Conservation (phyloP, 192 early-diverging fungal species). For the Gaertneriomyces semiglobifer region DNA sequence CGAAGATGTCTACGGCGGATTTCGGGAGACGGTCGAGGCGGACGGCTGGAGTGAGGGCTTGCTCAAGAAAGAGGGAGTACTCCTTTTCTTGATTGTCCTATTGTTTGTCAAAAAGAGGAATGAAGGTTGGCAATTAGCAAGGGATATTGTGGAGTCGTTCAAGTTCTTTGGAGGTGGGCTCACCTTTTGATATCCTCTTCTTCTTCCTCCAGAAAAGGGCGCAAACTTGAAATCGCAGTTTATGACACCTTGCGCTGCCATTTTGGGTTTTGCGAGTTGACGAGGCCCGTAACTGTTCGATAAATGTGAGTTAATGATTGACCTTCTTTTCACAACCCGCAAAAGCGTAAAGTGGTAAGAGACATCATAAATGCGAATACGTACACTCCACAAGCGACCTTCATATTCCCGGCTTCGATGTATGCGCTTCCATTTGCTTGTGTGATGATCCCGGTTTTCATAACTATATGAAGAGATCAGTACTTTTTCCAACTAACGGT, state of each 20-base stretch:
- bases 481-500: neutral
- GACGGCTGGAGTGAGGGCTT: slow-evolving; percentile 69
- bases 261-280: slow-evolving; percentile 50
- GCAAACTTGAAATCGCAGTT: slow-evolving; percentile 77
- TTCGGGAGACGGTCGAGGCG: slow-evolving; percentile 71
- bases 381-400: slow-evolving; percentile 77
- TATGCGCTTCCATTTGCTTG: slow-evolving; percentile 77
- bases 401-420: slow-evolving; percentile 67
- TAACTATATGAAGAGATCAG: slow-evolving; percentile 34
- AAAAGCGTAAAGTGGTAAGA: neutral
- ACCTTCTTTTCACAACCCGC: neutral
- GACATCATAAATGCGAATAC: slow-evolving; percentile 21
- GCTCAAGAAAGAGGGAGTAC: slow-evolving; percentile 53
- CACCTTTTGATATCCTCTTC: slow-evolving; percentile 51
- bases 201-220: slow-evolving; percentile 60
- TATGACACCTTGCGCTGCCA: slow-evolving; percentile 54
- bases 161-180: slow-evolving; percentile 1
- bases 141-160: slow-evolving; percentile 2
- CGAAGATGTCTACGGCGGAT: slow-evolving; percentile 66
- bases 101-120: slow-evolving; percentile 24
- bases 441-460: slow-evolving; percentile 66
- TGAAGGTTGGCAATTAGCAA: slow-evolving; percentile 1
- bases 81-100: slow-evolving; percentile 55
- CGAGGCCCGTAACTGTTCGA: slow-evolving; percentile 65
- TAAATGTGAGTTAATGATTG: neutral